A percentile compares a stretch with the other conserved stretches of the same genome.
Conservation (phyloP, 73 alveolate genomes). For the Paramecium primaurelia region DNA sequence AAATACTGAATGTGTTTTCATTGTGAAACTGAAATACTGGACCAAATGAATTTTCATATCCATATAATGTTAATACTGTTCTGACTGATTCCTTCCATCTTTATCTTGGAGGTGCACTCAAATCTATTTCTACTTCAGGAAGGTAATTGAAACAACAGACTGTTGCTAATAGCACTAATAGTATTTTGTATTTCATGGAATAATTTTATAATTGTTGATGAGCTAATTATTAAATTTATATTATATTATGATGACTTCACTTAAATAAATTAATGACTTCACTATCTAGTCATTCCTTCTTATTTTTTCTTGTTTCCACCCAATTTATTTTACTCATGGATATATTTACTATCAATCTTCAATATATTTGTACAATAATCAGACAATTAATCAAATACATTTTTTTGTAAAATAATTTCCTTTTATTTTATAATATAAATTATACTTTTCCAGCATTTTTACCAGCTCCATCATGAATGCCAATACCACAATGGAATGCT, state of each 20-base stretch:
- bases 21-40: conserved; percentile 40
- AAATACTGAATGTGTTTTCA: neutral
- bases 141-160: neutral
- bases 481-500: neutral
- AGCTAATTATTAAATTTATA: neutral
- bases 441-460: neutral
- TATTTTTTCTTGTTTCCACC: neutral
- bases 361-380: neutral
- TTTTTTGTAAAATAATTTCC: neutral
- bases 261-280: conserved; percentile 8
- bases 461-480: neutral
- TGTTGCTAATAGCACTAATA: neutral
- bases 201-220: neutral
- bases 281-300: conserved; percentile 1
- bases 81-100: conserved; percentile 31
- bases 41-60: conserved; percentile 17
- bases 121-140: neutral
- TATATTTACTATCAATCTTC: neutral
- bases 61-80: neutral
- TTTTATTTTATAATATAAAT: neutral
- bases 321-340: neutral
- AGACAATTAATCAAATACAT: neutral
- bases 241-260: conserved; percentile 24
- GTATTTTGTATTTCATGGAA: neutral
- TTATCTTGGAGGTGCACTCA: conserved; percentile 21